Conservation (phyloP, 345 rosid genomes). For the Hibiscus mutabilis region DNA sequence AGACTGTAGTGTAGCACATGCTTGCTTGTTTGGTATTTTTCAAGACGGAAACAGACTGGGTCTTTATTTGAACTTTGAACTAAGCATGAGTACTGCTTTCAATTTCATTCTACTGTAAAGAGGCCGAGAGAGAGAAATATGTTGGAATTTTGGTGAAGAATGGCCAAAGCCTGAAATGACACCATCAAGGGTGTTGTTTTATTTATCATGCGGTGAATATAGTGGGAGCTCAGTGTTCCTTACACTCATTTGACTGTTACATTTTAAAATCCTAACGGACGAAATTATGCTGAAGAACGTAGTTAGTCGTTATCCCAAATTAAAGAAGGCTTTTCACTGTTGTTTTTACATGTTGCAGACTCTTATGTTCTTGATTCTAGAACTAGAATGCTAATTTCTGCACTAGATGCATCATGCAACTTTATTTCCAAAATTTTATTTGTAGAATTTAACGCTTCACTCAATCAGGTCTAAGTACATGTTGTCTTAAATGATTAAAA, state of each 20-base stretch:
- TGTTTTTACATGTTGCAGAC: background rate
- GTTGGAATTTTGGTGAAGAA: background rate
- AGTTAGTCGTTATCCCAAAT: no score
- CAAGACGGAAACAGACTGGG: background rate
- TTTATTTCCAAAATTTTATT: background rate
- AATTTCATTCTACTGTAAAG: background rate
- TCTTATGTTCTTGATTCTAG: background rate
- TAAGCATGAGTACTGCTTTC: background rate
- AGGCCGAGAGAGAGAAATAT: no score
- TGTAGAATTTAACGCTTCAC: background rate
- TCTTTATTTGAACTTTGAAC: slow-evolving; percentile 1
- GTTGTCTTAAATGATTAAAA: background rate
- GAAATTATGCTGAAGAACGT: background rate
- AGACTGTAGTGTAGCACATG: background rate
- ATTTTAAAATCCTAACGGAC: background rate
- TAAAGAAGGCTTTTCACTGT: background rate
- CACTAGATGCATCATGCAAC: background rate
- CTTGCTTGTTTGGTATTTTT: background rate
- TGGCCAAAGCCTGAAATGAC: no score
- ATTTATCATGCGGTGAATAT: no score
- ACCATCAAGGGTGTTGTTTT: background rate
- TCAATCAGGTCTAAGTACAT: background rate
- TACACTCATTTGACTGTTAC: no score
- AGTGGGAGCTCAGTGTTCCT: no score
- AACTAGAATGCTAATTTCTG: background rate